Evolutionary conservation across 805 yeast genomes (phyloP), one percentile per base, ranked within the genome.

Genomic region (Blastobotrys peoriensis): DNA sequence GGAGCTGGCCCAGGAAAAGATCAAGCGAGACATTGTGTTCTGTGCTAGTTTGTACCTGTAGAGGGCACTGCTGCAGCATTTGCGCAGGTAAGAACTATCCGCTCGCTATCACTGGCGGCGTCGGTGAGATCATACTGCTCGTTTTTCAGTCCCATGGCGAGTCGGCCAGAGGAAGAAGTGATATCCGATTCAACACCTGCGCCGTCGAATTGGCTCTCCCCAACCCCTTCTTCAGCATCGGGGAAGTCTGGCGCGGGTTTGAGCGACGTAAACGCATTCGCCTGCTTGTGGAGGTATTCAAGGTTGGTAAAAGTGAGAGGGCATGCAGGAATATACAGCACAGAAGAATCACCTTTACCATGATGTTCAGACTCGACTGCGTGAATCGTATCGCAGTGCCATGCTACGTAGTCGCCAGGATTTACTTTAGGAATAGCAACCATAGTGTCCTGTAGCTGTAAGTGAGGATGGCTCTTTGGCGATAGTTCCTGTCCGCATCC

Each of bases 21-120:
- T 93, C 61, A 91, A 91, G 66, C 79, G 99, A 57, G 98, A 93
- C 62, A 93, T 93, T 55, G 98, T 93, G 0, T 93, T 93, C 66
- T 93, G 98, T 62, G 97, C 98, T 3, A 85, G 96, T 46, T 74
- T 93, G 48, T 93, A 93, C 61, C 68, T 91, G 53, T 89, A 71
- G 23, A 34, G 18, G n/a, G n/a, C n/a, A n/a, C n/a, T n/a, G n/a
- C n/a, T n/a, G n/a, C n/a, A n/a, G n/a, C 30, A 13, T 25, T 25
- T 8, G 30, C 30, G 8, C 13, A 8, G 13, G 8, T 25, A 8
- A 25, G 30, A 8, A 13, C 30, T 8, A 25, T 25, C 13, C 30
- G 8, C 13, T 25, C 30, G 13, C 30, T 25, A 25, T 25, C 30
- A 25, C 30, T 25, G 10, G 13, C 10, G 13, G 30, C 30, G 13